Percentiles rank a stretch among this genome's conserved stretches.
Conservation (phyloP, 2,329 filamentous ascomycete genomes). For the Graphium sp. region DNA sequence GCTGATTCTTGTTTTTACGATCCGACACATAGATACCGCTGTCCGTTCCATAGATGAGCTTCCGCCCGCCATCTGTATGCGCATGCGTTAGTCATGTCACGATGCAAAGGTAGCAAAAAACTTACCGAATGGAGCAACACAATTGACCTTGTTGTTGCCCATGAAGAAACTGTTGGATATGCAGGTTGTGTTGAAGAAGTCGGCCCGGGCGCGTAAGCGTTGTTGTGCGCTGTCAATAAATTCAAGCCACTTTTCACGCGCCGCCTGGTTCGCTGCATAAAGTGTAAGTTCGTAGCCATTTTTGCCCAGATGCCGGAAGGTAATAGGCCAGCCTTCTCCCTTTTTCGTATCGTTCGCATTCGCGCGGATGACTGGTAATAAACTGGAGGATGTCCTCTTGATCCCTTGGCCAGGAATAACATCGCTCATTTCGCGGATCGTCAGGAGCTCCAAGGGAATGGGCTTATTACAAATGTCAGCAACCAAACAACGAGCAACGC, state of each 20-base stretch:
- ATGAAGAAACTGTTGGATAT: slow-evolving; percentile 45
- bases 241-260: slow-evolving; percentile 93
- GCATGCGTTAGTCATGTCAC: slow-evolving; percentile 7
- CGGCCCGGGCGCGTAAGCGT: slow-evolving; percentile 68
- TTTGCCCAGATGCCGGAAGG: slow-evolving; percentile 89
- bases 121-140: slow-evolving; percentile 79
- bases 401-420: slow-evolving; percentile 68
- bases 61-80: slow-evolving; percentile 68
- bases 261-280: slow-evolving; percentile 70
- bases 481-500: neutral
- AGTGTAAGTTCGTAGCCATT: slow-evolving; percentile 87
- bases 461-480: slow-evolving; percentile 32
- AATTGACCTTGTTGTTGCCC: slow-evolving; percentile 71
- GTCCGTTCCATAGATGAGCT: slow-evolving; percentile 88
- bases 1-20: slow-evolving; percentile 70
- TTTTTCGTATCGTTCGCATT: slow-evolving; percentile 37
- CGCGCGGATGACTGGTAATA: slow-evolving; percentile 42
- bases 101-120: slow-evolving; percentile 7
- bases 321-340: slow-evolving; percentile 76
- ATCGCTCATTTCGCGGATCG: slow-evolving; percentile 95
- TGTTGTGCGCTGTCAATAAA: slow-evolving; percentile 84
- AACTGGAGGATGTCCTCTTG: slow-evolving; percentile 76
- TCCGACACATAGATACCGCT: slow-evolving; percentile 86
- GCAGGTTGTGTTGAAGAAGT: slow-evolving; percentile 67
- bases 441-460: slow-evolving; percentile 81